Percentiles rank a stretch among this genome's conserved stretches.
Evolutionary conservation across 2,329 filamentous ascomycete species (phyloP).

Genomic region (Xylariaceae sp.): DNA sequence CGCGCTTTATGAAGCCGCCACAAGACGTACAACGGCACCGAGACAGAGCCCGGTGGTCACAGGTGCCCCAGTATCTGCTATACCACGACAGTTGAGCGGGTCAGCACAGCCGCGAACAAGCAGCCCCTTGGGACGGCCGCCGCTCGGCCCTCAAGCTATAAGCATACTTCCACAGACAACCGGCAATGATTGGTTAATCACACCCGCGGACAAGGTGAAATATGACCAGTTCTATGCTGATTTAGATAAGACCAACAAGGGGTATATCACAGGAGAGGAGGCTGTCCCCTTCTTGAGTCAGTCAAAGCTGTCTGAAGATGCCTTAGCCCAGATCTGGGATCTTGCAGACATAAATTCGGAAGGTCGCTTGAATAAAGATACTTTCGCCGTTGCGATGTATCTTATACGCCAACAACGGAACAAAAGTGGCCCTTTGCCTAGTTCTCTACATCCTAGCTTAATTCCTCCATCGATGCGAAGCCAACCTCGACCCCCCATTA

Average conservation of each 20-base stretch:
- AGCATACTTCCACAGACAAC: slow-evolving; percentile 47
- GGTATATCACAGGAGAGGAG: slow-evolving; percentile 90
- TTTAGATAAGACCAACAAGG: slow-evolving; percentile 80
- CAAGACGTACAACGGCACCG: slow-evolving; percentile 62
- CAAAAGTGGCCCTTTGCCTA: slow-evolving; percentile 73
- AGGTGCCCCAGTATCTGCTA: slow-evolving; percentile 66
- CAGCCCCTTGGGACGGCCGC: slow-evolving; percentile 61
- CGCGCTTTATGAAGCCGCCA: slow-evolving; percentile 88
- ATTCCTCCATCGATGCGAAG: slow-evolving; percentile 85
- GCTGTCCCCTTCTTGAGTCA: slow-evolving; percentile 94
- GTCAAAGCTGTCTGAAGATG: slow-evolving; percentile 86
- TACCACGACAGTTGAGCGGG: slow-evolving; percentile 85
- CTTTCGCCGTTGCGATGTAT: slow-evolving; percentile 98
- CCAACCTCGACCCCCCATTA: slow-evolving; percentile 57
- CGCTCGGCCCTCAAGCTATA: slow-evolving; percentile 51
- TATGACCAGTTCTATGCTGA: slow-evolving; percentile 87
- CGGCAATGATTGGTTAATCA: slow-evolving; percentile 78
- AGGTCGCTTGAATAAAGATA: slow-evolving; percentile 82
- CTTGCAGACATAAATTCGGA: slow-evolving; percentile 92
- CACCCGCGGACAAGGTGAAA: slow-evolving; percentile 79
- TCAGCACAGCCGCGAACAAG: slow-evolving; percentile 66
- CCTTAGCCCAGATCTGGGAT: slow-evolving; percentile 94
- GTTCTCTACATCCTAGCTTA: slow-evolving; percentile 78
- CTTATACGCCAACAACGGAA: slow-evolving; percentile 88
- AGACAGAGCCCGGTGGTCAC: slow-evolving; percentile 59